Conservation (phyloP, 352 stramenopile species). For the Lagenidium giganteum region DNA sequence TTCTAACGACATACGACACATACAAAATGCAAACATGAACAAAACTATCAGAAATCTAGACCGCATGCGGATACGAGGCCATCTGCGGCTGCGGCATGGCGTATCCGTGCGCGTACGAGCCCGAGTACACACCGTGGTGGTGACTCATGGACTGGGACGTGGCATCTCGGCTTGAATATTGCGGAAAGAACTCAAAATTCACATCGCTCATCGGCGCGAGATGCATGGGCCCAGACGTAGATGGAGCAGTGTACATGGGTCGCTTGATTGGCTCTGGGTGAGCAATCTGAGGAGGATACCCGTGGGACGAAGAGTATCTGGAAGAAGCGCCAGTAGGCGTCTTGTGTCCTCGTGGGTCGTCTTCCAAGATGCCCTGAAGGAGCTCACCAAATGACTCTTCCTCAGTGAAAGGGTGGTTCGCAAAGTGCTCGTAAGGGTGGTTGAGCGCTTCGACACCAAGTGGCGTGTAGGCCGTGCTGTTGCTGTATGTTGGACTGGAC, state of each 20-base stretch:
- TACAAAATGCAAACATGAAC: no score
- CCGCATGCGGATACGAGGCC: no score
- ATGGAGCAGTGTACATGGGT: not conserved
- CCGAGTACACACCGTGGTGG: slow-evolving; percentile 1
- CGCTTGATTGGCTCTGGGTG: not conserved
- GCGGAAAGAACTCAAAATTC: slow-evolving; percentile 24
- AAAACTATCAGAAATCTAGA: no score
- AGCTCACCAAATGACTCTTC: slow-evolving; percentile 69
- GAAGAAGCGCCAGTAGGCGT: not conserved
- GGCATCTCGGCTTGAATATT: not conserved
- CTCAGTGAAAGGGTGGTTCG: slow-evolving; percentile 42
- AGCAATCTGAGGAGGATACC: slow-evolving; percentile 1
- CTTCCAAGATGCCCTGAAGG: slow-evolving; percentile 65
- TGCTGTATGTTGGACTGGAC: not conserved
- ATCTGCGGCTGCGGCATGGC: not conserved
- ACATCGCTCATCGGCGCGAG: slow-evolving; percentile 6
- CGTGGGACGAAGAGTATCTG: no score
- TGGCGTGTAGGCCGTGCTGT: slow-evolving; percentile 7
- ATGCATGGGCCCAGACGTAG: not conserved
- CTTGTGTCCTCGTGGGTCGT: slow-evolving; percentile 36
- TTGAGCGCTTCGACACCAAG: slow-evolving; percentile 12
- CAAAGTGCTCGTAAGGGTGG: slow-evolving; percentile 48
- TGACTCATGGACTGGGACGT: not conserved
- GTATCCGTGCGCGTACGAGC: not conserved
- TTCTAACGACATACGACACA: no score